Evolutionary conservation across 2,329 filamentous ascomycete species (phyloP), one percentile per base, ranked within the genome.

Genomic region (Blastomyces silverae): DNA sequence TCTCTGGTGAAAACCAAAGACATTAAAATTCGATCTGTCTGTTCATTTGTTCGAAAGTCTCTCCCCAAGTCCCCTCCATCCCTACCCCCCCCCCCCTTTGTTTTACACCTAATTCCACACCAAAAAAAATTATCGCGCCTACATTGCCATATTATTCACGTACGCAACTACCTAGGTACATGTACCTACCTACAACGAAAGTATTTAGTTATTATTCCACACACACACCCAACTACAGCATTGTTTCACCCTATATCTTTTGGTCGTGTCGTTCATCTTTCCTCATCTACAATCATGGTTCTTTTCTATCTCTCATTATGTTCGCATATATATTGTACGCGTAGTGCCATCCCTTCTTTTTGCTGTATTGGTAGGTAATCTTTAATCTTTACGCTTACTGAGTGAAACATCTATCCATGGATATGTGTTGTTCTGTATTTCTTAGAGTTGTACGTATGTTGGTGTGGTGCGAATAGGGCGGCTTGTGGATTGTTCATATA

Each of bases 191-290:
- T 37, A n/a, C 28, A 17, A 20, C 17, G 42, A 11, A 61, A 31
- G 31, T 61, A 64, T 37, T 6, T 57, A 58, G 20, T 46, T 50
- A 44, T 37, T 31, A 42, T 56, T 22, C 20, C 42, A 52, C 17
- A 15, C 59, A 11, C 37, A 34, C 31, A 61, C 46, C n/a, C n/a
- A 44, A 48, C 46, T 25, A n/a, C n/a, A 64, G 20, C n/a, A 44
- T 53, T 59, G 34, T 37, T 28, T 37, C 6, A 11, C 3, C 11
- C 17, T 13, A n/a, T 10, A 37, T n/a, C 20, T 56, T 39, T 57
- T 57, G 20, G 17, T 4, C 15, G 10, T 20, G n/a, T 34, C 2
- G 20, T 57, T 57, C 53, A 22, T 22, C 53, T 39, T 17, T 31
- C 7, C 3, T 31, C 4, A 20, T 34, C n/a, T 37, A 5, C 34